These are phyloP conservation scores for Polychytrium aggregatum DNA, from an alignment of 192 early-diverging fungal genomes.

Conservation along the genomic window DNA sequence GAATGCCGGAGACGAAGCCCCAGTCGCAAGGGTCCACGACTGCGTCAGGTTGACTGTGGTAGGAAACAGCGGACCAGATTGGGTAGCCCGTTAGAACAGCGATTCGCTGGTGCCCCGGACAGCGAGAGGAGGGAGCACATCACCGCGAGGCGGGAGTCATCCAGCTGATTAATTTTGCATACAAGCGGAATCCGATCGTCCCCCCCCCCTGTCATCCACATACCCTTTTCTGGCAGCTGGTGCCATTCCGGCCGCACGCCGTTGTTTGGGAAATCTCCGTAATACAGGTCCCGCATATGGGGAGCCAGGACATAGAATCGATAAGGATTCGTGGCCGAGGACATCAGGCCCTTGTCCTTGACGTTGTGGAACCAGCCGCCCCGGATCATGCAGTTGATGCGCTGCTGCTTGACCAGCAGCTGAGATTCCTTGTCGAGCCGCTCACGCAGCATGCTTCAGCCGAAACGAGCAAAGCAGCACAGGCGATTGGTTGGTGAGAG, in stretches of 20 bases:
- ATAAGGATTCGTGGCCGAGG: conserved; percentile 17
- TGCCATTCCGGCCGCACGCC: conserved; percentile 23
- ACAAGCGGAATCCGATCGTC: not conserved
- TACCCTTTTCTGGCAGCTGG: conserved; percentile 43
- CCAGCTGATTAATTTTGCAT: no score
- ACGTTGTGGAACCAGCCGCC: conserved; percentile 60
- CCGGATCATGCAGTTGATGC: conserved; percentile 44
- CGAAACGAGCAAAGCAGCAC: no score
- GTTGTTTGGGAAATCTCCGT: conserved; percentile 56
- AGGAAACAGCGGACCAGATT: no score
- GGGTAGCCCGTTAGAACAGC: no score
- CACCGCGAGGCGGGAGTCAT: no score
- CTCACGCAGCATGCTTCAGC: conserved; percentile 47
- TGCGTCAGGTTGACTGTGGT: conserved; percentile 37
- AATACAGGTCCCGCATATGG: conserved; percentile 48
- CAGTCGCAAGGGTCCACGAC: conserved; percentile 33
- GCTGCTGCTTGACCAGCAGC: conserved; percentile 58
- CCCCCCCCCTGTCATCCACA: conserved; percentile 9
- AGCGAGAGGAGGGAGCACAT: no score
- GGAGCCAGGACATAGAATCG: conserved; percentile 52
- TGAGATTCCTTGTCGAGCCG: conserved; percentile 55
- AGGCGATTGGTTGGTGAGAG: no score
- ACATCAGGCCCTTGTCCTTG: conserved; percentile 25
- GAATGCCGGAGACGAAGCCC: conserved; percentile 19
- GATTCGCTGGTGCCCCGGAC: no score